These are phyloP conservation scores for Sarocladiaceae sp. DNA, from an alignment of 2,329 filamentous ascomycete genomes.

Conservation along the genomic window DNA sequence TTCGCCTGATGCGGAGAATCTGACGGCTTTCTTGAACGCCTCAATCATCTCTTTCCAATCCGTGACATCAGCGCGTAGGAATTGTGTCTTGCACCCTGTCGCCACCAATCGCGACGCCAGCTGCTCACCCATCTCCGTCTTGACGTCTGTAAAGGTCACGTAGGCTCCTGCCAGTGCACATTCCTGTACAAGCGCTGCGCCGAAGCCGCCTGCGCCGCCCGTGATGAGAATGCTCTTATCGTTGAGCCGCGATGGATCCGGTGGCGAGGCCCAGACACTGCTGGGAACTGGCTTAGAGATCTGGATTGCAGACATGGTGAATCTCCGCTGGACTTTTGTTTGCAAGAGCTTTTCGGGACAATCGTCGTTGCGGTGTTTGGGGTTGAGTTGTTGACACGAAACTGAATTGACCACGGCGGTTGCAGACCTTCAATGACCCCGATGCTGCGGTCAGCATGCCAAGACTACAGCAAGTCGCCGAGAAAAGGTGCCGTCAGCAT, in stretches of 20 bases:
- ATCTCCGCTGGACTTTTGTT: too few relatives aligned
- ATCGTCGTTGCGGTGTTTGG: slow-evolving; percentile 32
- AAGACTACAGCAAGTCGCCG: too few relatives aligned
- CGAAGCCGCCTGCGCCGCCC: neutral
- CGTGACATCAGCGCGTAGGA: neutral
- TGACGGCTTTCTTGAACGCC: neutral
- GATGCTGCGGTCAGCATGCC: too few relatives aligned
- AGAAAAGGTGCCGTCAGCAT: too few relatives aligned
- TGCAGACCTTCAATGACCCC: too few relatives aligned
- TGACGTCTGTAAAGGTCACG: neutral
- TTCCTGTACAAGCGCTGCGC: neutral
- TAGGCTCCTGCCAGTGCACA: neutral
- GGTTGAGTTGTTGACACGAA: too few relatives aligned
- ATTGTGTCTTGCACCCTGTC: neutral
- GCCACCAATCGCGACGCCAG: neutral
- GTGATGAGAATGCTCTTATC: neutral
- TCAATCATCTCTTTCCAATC: neutral
- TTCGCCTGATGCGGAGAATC: neutral
- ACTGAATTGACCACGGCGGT: too few relatives aligned
- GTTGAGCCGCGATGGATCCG: neutral
- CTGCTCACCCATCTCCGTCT: neutral
- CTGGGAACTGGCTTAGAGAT: neutral
- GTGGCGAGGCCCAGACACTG: neutral
- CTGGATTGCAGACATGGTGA: neutral
- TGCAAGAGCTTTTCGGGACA: too few relatives aligned